Evolutionary conservation across 371 early-diverging fungal species (phyloP), one percentile per base, ranked within the genome.

Genomic region (Dinochytrium kinnereticum): DNA sequence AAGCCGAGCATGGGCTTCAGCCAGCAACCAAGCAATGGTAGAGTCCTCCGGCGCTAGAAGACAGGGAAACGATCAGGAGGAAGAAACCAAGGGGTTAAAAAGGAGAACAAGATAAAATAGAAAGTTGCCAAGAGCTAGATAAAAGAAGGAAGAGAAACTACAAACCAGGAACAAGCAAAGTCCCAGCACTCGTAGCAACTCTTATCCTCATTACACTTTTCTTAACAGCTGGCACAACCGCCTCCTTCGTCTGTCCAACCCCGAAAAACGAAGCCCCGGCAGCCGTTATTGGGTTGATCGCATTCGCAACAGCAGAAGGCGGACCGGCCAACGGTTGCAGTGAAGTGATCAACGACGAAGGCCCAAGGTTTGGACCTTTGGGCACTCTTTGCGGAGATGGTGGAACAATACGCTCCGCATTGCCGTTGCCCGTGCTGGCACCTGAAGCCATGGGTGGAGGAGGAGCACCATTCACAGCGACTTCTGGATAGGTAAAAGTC

Each of bases 1-100:
- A 21, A 68, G 51, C 28, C 68, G 2, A 5, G 50, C 68, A 34
- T 68, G 68, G 21, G 51, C 68, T 36, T 68, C 68, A 2, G 68
- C 68, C 2, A 68, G 68, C 1, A 68, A 53, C 68, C 68, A 51
- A 19, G 51, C 68, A 53, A 68, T 33, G 5, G 50, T 68, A 39
- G 50, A 49, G 51, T 51, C 68, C 51, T 49, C 50, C 50, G 44
- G 44, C 2, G 49, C 44, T 55, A 28, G 10, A 10, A 44, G 10
- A 21, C 49, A 44, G 13, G 21, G 49, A 44, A 21, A 44, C 13
- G 13, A 21, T 44, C 49, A 44, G 49, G 13, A 44, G 10, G 21
- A 13, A 13, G 13, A 21, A 21, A 44, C 21, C 21, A 10, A 44
- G 21, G 21, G 49, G 13, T 13, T 44, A 44, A 13, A 21, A 44